Base-by-base conservation (phyloP, 495 filamentous ascomycete genomes). In the Lasiosphaeria miniovina region DNA sequence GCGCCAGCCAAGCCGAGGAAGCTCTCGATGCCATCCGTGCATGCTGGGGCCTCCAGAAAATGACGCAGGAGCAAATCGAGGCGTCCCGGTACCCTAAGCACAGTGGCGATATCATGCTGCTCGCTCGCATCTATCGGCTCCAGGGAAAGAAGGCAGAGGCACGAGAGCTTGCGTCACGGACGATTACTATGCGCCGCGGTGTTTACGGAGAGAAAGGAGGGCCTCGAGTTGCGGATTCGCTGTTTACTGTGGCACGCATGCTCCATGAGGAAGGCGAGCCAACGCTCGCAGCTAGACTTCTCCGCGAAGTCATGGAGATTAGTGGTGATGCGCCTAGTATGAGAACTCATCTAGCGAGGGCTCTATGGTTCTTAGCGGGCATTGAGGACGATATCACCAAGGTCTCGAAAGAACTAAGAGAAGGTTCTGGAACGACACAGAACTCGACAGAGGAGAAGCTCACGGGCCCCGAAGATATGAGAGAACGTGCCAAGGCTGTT, bases 81-180 rank as follows among this genome's bases (percentile, higher is more conserved):
- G 52, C 53, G 54, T 61, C 58, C 12, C 12, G n/a, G 33, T 61
- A 61, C 40, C 62, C 62, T 6, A 57, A 64, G 33, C 62, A 61
- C 53, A 64, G 62, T 34, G 62, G 62, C 31, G 62, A 64, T 43
- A 61, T 64, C 49, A 57, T 64, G 62, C 46, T 64, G 10, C 54
- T 64, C 31, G 56, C 46, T 8, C 52, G 53, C 6, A 61, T 64
- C 24, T 52, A 49, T 35, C 57, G 49, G 52, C 24, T 45, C 0
- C 43, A 55, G 40, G 58, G 49, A 1, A 52, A 46, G 15, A 52
- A 17, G 35, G 49, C 17, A 7, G 58, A 64, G 35, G 43, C 41
- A 4, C 41, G 41, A 3, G 12, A 45, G 41, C 41, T 45, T 45
- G 41, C 41, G 17, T 59, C 58, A 41, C 58, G 59, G 12, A 54